Evolutionary conservation across 2,329 filamentous ascomycete genomes (phyloP).

Genomic region (Penicillium psychrosexuale): DNA sequence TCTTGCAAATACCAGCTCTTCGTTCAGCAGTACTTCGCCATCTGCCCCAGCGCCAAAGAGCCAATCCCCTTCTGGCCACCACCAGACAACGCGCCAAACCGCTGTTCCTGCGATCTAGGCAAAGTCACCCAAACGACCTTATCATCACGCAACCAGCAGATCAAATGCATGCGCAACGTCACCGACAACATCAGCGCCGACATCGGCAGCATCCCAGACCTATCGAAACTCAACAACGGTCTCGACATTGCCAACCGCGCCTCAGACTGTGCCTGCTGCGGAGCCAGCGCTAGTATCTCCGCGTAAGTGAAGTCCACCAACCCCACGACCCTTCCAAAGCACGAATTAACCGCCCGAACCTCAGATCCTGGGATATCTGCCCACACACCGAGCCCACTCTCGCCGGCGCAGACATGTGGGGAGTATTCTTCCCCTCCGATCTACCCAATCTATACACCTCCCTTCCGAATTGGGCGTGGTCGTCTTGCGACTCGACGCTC

Average conservation of each 20-base stretch:
- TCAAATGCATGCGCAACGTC: constrained; percentile 20
- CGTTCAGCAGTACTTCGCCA: constrained; percentile 34
- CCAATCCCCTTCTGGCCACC: constrained; percentile 42
- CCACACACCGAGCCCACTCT: constrained; percentile 29
- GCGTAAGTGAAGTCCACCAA: constrained; percentile 22
- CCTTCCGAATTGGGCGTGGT: constrained; percentile 19
- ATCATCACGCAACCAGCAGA: constrained; percentile 17
- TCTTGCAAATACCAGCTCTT: constrained; percentile 43
- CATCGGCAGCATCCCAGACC: constrained; percentile 9
- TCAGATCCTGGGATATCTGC: constrained; percentile 32
- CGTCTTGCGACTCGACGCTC: constrained; percentile 17
- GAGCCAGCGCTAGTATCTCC: constrained; percentile 36
- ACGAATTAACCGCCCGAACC: background rate
- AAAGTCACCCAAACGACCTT: constrained; percentile 25
- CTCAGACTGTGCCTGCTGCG: constrained; percentile 36
- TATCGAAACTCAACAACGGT: constrained; percentile 20
- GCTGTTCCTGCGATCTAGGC: constrained; percentile 40
- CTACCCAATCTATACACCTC: constrained; percentile 19
- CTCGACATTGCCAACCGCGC: constrained; percentile 23
- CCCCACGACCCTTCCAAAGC: background rate
- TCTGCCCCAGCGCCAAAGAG: constrained; percentile 30
- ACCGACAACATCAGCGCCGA: constrained; percentile 12
- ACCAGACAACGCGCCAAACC: constrained; percentile 32
- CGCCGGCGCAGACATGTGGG: constrained; percentile 20
- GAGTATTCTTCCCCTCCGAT: constrained; percentile 20